A percentile compares a stretch with the other conserved stretches of the same genome.
Conservation (phyloP, 108 stramenopile species). For the Cyclotella kingstonii region DNA sequence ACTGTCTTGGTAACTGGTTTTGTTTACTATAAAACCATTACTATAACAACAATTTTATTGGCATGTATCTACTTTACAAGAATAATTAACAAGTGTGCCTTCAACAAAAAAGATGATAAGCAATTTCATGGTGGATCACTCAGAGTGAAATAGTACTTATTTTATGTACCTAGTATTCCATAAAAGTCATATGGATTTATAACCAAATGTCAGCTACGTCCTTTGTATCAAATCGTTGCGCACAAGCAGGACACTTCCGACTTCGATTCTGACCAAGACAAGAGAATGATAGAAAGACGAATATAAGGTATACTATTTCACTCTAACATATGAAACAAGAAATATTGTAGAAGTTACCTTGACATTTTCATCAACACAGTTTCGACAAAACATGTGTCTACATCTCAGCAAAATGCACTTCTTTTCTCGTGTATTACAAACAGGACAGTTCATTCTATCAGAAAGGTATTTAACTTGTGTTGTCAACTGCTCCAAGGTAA, state of each 20-base stretch:
- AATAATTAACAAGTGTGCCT: too few relatives aligned
- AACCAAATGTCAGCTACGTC: slow-evolving; percentile 87
- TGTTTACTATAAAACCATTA: neutral
- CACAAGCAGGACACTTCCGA: slow-evolving; percentile 89
- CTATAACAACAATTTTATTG: neutral
- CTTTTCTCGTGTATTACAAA: slow-evolving; percentile 90
- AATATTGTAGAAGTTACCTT: slow-evolving; percentile 32
- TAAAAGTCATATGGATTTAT: slow-evolving; percentile 25
- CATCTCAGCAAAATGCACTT: slow-evolving; percentile 87
- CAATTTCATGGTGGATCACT: too few relatives aligned
- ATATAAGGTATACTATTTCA: neutral
- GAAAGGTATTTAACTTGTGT: slow-evolving; percentile 72
- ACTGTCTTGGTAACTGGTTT: neutral
- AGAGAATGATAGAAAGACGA: neutral
- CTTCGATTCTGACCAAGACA: slow-evolving; percentile 58
- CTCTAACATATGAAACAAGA: neutral
- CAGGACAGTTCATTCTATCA: slow-evolving; percentile 74
- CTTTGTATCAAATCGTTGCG: slow-evolving; percentile 76
- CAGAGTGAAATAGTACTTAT: too few relatives aligned
- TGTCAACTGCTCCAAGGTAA: slow-evolving; percentile 70
- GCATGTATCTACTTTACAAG: too few relatives aligned
- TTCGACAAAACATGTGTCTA: slow-evolving; percentile 91
- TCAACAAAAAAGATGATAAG: too few relatives aligned
- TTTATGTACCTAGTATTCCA: too few relatives aligned
- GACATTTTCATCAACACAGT: slow-evolving; percentile 87